phyloP scores from a whole-genome alignment of 441 rosid genomes.

The Populus hybrid region DNA sequence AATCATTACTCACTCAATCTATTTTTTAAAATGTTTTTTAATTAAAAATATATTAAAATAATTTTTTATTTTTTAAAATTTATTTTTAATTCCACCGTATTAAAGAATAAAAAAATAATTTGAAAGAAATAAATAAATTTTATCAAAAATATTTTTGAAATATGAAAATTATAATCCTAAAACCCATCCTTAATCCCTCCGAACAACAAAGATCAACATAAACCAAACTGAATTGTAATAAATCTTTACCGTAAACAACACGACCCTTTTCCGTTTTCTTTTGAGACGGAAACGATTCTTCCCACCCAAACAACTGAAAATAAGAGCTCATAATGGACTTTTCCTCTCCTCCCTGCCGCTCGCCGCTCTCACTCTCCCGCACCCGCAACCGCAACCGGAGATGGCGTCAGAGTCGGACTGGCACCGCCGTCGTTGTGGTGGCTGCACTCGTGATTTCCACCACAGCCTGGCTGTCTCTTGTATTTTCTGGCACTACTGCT shows the following conservation, averaged over 20 bases:
- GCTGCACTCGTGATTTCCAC: constrained; percentile 61
- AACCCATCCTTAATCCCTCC: background rate
- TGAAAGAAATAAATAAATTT: too few relatives aligned
- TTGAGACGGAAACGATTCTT: constrained; percentile 7
- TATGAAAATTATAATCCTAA: background rate
- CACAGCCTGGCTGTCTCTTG: constrained; percentile 78
- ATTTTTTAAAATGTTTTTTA: too few relatives aligned
- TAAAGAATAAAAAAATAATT: too few relatives aligned
- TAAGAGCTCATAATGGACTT: constrained; percentile 2
- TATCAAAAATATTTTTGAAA: too few relatives aligned
- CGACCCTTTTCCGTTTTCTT: background rate
- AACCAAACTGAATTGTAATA: background rate
- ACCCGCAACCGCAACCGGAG: constrained; percentile 38
- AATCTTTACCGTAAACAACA: background rate
- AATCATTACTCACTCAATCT: too few relatives aligned
- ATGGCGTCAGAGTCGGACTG: constrained; percentile 48
- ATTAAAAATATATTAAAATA: too few relatives aligned
- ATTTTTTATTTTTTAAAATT: too few relatives aligned
- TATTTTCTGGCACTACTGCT: constrained; percentile 58
- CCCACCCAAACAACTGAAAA: background rate
- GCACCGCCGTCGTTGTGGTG: constrained; percentile 47
- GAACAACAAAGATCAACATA: too few relatives aligned
- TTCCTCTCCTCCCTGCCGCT: constrained; percentile 12
- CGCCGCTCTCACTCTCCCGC: constrained; percentile 19
- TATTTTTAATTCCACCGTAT: too few relatives aligned